Base-by-base conservation (phyloP, 768 basidiomycete species). In the Mycena albidolilacea region DNA sequence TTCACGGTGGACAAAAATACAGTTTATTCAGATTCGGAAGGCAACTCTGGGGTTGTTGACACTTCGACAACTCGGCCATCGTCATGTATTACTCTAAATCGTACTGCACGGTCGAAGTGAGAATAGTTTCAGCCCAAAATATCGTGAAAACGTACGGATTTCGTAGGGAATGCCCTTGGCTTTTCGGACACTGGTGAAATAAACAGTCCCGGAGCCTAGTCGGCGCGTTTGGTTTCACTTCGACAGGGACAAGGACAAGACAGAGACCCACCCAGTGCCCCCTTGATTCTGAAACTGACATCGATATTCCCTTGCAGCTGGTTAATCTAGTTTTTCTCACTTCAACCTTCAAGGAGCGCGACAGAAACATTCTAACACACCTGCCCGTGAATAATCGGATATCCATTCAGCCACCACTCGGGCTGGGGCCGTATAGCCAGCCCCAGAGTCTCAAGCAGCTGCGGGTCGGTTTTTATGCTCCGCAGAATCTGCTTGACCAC, bases 161-260 rank as follows among this genome's bases (percentile, higher is more conserved):
- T 87, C 90, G 79, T 93, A 95, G 1, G 88, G 88, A 50, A 87
- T 82, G 10, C 93, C 93, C 78, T 94, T 95, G 17, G 87, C 89
- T 82, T 90, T 92, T 54, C 94, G 87, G 68, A 95, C 92, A 79
- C 93, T 95, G 3, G 94, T 95, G 79, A 95, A 95, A 78, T 95
- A 95, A 2, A 95, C 80, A 19, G 93, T 95, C 7, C 94, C 94
- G 21, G 90, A 85, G 23, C 89, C 93, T 94, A 69, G 7, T 35
- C 38, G 10, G 38, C 37, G 55, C 48, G 9, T 39, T 5, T 37
- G 35, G 38, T 21, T 21, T 73, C 17, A n/a, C 50, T 38, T 48
- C 48, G 38, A 37, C 37, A 21, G 19, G 19, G 30, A n/a, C 14
- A 59, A 17, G 17, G 9, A 23, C n/a, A 57, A 52, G 52, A 14